Evolutionary conservation across 345 rosid genomes (phyloP), one percentile per base, ranked within the genome.

Genomic region (Eutrema heterophyllum): DNA sequence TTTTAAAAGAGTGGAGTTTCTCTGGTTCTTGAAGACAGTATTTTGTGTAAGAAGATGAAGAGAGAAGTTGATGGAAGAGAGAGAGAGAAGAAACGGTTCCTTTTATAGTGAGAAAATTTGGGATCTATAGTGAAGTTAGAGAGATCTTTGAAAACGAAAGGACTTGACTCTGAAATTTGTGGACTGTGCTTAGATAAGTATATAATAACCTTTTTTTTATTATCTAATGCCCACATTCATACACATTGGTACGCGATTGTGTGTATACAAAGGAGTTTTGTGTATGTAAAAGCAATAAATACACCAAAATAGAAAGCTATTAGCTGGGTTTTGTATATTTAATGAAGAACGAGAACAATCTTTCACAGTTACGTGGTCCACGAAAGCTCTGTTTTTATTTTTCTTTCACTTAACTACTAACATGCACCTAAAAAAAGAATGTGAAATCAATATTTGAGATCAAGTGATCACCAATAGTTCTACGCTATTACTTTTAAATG

Each of bases 221-320:
- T 24, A n/a, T 74, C 12, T 26, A 46, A 36, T 64, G 18, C 49
- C 13, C 50, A 16, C 33, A 48, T 27, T 39, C 11, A 68, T 27
- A 48, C 11, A 68, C 60, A 51, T 41, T 58, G 68, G 61, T 11
- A 41, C 26, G 29, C 5, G 26, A 21, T 52, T n/a, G 56, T 33
- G 62, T 54, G 63, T 59, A 6, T 40, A 5, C 14, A n/a, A 60
- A 33, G 21, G 3, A 41, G 45, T 61, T 44, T 51, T 46, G 75
- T 68, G 16, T 66, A 67, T 68, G 79, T 70, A 76, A 70, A 76
- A 38, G 62, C 72, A 74, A 67, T 74, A 58, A 74, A 67, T 68
- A 53, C 32, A 16, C 36, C 18, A 18, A 39, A 13, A 29, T 46
- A 73, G 24, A 64, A 46, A 66, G 15, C 44, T 55, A 57, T 11